Conservation (phyloP, 495 filamentous ascomycete genomes). For the Xylaria castorea region DNA sequence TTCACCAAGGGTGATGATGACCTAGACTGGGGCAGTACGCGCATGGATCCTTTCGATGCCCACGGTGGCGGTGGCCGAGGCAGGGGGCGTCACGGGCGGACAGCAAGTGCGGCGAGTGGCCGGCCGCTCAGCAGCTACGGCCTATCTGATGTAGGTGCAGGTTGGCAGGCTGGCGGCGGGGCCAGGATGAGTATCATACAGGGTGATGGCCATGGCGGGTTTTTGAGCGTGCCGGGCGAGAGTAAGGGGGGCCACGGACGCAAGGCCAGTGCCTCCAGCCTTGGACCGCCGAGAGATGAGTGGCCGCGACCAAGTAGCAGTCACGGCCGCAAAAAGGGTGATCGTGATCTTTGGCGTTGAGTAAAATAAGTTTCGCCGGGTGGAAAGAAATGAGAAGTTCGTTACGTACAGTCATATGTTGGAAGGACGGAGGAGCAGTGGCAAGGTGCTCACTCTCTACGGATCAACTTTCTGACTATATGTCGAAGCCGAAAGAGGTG, state of each 20-base stretch:
- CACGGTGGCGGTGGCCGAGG: slow-evolving; percentile 32
- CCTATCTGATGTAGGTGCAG: slow-evolving; percentile 48
- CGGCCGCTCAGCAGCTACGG: slow-evolving; percentile 61
- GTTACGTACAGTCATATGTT: not conserved
- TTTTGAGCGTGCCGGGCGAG: slow-evolving; percentile 72
- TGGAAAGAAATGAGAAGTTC: not conserved
- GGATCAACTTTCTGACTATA: not conserved
- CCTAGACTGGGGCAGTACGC: slow-evolving; percentile 80
- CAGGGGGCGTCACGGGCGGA: slow-evolving; percentile 32
- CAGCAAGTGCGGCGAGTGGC: slow-evolving; percentile 32
- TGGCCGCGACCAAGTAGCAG: slow-evolving; percentile 54
- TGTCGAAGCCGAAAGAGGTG: not conserved
- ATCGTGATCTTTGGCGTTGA: slow-evolving; percentile 56
- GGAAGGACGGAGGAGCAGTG: not conserved
- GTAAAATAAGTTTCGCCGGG: not conserved
- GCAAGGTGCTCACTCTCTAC: not conserved
- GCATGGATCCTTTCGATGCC: slow-evolving; percentile 46
- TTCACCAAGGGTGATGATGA: slow-evolving; percentile 88
- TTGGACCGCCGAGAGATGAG: slow-evolving; percentile 34
- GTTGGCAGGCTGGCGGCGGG: slow-evolving; percentile 50
- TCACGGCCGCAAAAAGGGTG: slow-evolving; percentile 48
- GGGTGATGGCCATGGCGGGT: slow-evolving; percentile 81
- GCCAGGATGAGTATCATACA: slow-evolving; percentile 56
- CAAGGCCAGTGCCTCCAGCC: slow-evolving; percentile 21
- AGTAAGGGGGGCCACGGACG: slow-evolving; percentile 25